phyloP scores from a whole-genome alignment of 306 rosid species.

The Fragaria nilgerrensis region DNA sequence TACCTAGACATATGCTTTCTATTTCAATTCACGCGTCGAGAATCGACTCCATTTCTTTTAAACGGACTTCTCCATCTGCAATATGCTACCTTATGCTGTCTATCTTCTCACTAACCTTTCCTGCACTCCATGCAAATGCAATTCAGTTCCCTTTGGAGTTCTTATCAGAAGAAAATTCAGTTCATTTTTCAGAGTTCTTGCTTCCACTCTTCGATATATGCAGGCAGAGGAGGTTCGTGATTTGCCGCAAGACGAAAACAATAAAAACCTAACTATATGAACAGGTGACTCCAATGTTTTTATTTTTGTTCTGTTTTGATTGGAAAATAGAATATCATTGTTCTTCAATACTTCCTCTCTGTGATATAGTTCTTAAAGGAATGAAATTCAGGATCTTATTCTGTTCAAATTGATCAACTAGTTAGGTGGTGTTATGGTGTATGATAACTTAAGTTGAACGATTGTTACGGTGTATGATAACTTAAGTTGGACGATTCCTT shows the following conservation, averaged over 20 bases:
- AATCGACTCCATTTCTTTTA: neutral
- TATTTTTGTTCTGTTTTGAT: neutral
- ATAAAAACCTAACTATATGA: neutral
- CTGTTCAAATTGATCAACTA: neutral
- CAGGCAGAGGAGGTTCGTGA: neutral
- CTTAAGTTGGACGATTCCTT: neutral
- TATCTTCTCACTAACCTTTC: neutral
- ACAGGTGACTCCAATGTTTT: neutral
- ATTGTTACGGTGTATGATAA: neutral
- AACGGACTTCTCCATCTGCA: too few species aligned
- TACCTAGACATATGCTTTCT: neutral
- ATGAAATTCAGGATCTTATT: neutral
- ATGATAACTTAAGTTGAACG: neutral
- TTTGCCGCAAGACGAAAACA: neutral
- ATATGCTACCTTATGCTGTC: neutral
- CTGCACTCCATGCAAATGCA: neutral
- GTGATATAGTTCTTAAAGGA: neutral
- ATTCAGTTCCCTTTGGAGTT: neutral
- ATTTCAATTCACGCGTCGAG: neutral
- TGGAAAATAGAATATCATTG: neutral
- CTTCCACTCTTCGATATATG: too few species aligned
- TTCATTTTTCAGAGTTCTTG: neutral
- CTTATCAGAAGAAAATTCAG: neutral
- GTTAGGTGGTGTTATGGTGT: neutral
- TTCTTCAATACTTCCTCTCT: neutral